Evolutionary conservation across 305 asterid species (phyloP).

Genomic region (Fraxinus albicans): DNA sequence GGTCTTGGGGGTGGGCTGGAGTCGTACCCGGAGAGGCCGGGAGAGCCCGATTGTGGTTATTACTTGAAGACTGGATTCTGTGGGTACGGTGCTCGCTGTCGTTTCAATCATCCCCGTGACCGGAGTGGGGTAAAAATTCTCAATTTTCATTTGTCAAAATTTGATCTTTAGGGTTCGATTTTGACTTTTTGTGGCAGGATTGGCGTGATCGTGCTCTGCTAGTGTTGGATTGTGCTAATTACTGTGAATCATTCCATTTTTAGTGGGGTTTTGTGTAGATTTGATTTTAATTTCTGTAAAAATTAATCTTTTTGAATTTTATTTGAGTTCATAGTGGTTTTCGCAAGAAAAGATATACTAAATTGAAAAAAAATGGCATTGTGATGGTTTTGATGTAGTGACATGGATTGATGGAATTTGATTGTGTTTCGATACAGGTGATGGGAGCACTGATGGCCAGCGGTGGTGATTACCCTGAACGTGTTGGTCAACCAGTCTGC

Average conservation of each 20-base stretch:
- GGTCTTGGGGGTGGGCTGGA: constrained; percentile 63
- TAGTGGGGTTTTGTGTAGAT: constrained; percentile 27
- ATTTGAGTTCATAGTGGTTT: constrained; percentile 16
- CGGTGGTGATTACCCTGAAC: constrained; percentile 77
- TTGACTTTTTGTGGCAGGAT: constrained; percentile 18
- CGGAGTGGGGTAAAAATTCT: constrained; percentile 53
- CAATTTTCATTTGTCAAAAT: background rate
- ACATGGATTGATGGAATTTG: constrained; percentile 14
- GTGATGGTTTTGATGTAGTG: constrained; percentile 12
- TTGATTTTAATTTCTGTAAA: constrained; percentile 23
- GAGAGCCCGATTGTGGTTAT: constrained; percentile 79
- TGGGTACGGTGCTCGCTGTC: constrained; percentile 92
- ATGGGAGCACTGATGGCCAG: constrained; percentile 63
- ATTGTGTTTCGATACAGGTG: constrained; percentile 43
- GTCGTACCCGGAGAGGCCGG: constrained; percentile 79
- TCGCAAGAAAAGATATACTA: background rate
- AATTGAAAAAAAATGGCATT: background rate
- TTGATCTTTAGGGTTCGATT: constrained; percentile 8
- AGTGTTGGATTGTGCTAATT: constrained; percentile 9
- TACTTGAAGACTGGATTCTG: constrained; percentile 88
- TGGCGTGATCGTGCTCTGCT: constrained; percentile 36
- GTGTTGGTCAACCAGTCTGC: constrained; percentile 84
- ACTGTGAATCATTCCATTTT: background rate
- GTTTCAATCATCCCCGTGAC: constrained; percentile 94
- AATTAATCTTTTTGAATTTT: background rate